phyloP scores from a whole-genome alignment of 768 basidiomycete genomes.

The Chalciporus sphaerocephalus region DNA sequence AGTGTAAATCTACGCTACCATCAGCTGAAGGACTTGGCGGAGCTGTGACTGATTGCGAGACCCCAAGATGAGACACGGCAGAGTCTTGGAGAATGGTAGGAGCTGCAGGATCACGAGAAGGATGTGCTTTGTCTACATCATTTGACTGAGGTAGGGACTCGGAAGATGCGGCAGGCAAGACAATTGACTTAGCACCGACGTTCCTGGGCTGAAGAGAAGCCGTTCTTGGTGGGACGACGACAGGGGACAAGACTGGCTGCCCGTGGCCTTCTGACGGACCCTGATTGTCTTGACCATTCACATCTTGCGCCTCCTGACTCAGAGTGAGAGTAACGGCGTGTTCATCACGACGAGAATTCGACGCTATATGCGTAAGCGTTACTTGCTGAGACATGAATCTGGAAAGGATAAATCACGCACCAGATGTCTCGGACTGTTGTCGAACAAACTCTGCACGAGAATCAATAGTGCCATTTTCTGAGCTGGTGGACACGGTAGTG shows the following conservation, averaged over 20 bases:
- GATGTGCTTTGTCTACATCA: constrained; percentile 9
- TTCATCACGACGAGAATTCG: constrained; percentile 18
- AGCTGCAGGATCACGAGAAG: constrained; percentile 5
- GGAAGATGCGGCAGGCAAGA: constrained; percentile 1
- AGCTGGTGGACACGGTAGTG: constrained; percentile 15
- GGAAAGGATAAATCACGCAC: constrained; percentile 20
- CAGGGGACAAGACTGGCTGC: constrained; percentile 5
- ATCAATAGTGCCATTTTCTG: constrained; percentile 22
- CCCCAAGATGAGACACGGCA: constrained; percentile 2
- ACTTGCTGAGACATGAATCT: background rate
- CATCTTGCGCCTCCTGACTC: constrained; percentile 16
- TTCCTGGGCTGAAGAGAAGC: constrained; percentile 16
- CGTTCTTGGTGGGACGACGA: constrained; percentile 20
- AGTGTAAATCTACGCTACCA: background rate
- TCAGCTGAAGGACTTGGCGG: background rate
- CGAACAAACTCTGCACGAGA: constrained; percentile 20
- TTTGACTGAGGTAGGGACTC: constrained; percentile 29
- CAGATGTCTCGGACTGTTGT: constrained; percentile 32
- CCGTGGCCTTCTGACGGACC: background rate
- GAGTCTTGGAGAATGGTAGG: constrained; percentile 2
- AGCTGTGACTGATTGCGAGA: constrained; percentile 8
- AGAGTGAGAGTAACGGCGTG: constrained; percentile 18
- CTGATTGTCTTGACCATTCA: constrained; percentile 8
- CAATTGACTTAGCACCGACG: constrained; percentile 7
- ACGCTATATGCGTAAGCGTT: background rate